Conservation (phyloP, 345 rosid genomes). For the Geranium rotundifolium region DNA sequence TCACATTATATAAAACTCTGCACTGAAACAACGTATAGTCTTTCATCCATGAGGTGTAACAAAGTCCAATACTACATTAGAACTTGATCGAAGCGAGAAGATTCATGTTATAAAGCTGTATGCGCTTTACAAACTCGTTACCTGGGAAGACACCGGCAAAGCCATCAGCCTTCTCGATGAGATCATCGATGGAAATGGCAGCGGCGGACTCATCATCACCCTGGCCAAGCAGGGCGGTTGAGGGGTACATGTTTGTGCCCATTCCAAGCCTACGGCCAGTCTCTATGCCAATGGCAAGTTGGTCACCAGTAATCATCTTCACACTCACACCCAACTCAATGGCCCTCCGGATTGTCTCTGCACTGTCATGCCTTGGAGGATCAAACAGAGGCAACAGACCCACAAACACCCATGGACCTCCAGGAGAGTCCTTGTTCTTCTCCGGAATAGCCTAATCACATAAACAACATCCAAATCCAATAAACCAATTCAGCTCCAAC, state of each 20-base stretch:
- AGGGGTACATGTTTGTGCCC: slow-evolving; percentile 36
- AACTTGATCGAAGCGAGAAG: no score
- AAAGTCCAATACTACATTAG: no score
- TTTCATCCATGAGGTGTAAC: no score
- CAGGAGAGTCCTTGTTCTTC: slow-evolving; percentile 58
- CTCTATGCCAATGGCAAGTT: slow-evolving; percentile 80
- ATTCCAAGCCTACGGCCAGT: slow-evolving; percentile 72
- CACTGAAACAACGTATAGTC: no score
- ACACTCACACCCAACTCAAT: slow-evolving; percentile 78
- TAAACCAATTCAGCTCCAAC: slow-evolving; percentile 22
- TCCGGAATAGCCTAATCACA: slow-evolving; percentile 56
- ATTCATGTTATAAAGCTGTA: no score
- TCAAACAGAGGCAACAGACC: slow-evolving; percentile 30
- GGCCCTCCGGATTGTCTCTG: slow-evolving; percentile 49
- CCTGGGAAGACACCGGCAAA: slow-evolving; percentile 89
- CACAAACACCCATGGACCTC: slow-evolving; percentile 27
- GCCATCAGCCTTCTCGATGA: slow-evolving; percentile 33
- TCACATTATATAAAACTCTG: no score
- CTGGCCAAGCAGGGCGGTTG: slow-evolving; percentile 55
- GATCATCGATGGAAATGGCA: slow-evolving; percentile 33
- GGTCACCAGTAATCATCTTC: slow-evolving; percentile 87
- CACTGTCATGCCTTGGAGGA: slow-evolving; percentile 47
- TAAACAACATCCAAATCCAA: slow-evolving; percentile 75
- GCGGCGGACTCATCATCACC: slow-evolving; percentile 41
- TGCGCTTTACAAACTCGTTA: slow-evolving; percentile 8